These are phyloP conservation scores for Coemansia sp. DNA, from an alignment of 192 early-diverging fungal genomes.

Conservation along the genomic window DNA sequence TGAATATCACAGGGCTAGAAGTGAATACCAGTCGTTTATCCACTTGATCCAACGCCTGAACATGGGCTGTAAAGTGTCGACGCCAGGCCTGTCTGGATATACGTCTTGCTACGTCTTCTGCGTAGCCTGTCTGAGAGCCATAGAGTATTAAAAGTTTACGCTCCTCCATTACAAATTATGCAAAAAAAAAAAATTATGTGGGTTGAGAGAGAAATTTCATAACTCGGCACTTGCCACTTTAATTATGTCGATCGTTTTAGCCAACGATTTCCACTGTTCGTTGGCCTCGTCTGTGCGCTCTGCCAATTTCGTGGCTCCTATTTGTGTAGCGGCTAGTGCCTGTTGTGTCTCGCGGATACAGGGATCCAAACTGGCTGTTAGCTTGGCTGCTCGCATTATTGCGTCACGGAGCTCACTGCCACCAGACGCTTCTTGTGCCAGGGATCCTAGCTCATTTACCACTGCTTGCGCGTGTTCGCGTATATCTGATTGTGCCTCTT, in stretches of 20 bases:
- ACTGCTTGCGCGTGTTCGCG: constrained; percentile 51
- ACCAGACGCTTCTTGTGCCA: constrained; percentile 48
- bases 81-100: constrained; percentile 79
- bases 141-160: constrained; percentile 75
- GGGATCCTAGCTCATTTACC: constrained; percentile 25
- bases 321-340: constrained; percentile 26
- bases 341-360: constrained; percentile 48
- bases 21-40: constrained; percentile 56
- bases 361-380: constrained; percentile 36
- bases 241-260: constrained; percentile 46
- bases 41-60: constrained; percentile 80
- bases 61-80: constrained; percentile 65
- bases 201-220: constrained; percentile 2
- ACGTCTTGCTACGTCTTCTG: constrained; percentile 86
- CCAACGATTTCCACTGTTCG: constrained; percentile 40
- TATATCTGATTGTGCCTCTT: constrained; percentile 42
- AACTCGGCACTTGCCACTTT: constrained; percentile 38
- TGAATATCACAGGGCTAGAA: constrained; percentile 62
- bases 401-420: constrained; percentile 49
- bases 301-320: constrained; percentile 13
- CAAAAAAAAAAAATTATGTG: background rate
- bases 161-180: constrained; percentile 1
- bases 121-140: constrained; percentile 92
- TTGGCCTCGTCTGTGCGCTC: constrained; percentile 26
- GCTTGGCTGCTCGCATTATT: constrained; percentile 33